Percentiles rank a stretch among this genome's conserved stretches.
phyloP scores from a whole-genome alignment of 2,329 filamentous ascomycete genomes.

The Alternaria novae-zelandiae region DNA sequence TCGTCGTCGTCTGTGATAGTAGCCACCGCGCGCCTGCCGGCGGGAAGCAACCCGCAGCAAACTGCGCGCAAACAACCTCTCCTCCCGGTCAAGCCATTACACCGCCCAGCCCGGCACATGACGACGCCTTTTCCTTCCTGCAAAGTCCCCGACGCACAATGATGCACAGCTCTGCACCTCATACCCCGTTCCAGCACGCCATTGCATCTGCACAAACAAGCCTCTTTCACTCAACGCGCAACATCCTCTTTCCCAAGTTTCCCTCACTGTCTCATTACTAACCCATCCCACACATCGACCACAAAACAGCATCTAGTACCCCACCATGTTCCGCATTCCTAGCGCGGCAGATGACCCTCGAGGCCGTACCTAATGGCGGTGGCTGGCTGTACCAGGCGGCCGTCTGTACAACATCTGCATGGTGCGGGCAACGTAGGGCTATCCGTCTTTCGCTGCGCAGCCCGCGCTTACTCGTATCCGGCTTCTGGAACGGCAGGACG shows the following conservation, averaged over 20 bases:
- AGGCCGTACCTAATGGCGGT: background rate
- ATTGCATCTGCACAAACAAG: background rate
- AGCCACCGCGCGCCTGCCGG: background rate
- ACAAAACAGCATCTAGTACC: background rate
- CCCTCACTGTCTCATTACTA: background rate
- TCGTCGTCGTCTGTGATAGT: background rate
- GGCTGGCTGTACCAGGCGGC: background rate
- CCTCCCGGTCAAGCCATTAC: background rate
- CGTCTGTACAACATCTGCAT: background rate
- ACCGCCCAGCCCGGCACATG: background rate
- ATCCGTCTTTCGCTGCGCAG: background rate
- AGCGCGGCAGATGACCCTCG: background rate
- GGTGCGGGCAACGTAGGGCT: background rate
- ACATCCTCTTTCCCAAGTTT: background rate
- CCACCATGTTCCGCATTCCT: background rate
- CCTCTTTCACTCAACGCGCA: conserved; percentile 2
- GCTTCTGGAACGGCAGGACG: background rate
- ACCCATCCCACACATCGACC: background rate
- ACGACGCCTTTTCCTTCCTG: background rate
- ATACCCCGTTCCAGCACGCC: background rate
- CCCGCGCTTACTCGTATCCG: background rate
- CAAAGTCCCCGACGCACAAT: background rate
- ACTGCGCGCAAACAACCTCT: background rate
- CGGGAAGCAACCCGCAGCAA: background rate
- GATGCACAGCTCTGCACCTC: background rate